Percentiles rank a stretch among this genome's conserved stretches.
These are phyloP conservation scores for Orobanche coerulescens DNA, from an alignment of 257 asterid species.

Conservation along the genomic window DNA sequence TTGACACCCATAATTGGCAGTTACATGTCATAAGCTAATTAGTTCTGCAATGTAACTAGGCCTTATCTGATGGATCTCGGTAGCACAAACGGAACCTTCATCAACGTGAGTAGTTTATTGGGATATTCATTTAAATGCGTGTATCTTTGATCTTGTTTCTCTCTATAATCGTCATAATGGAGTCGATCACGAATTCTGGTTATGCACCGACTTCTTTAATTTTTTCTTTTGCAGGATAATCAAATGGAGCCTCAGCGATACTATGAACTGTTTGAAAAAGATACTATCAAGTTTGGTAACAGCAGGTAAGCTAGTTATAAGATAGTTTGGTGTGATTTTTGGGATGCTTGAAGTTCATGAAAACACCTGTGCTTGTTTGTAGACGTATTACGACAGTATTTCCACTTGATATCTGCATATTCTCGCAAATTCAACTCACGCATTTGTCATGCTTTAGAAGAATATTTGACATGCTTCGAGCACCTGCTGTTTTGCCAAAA, in stretches of 20 bases:
- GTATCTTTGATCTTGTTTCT: neutral
- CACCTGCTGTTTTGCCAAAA: too few relatives aligned
- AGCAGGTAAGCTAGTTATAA: slow-evolving; percentile 58
- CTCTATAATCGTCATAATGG: neutral
- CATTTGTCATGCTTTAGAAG: neutral
- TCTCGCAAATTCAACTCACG: neutral
- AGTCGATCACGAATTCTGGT: slow-evolving; percentile 8
- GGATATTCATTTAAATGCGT: neutral
- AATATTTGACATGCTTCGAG: neutral
- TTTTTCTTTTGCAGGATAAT: slow-evolving; percentile 49
- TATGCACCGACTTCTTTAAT: neutral
- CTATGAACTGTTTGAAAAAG: slow-evolving; percentile 80
- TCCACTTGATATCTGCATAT: neutral
- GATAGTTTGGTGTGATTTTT: slow-evolving; percentile 2
- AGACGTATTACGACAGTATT: neutral
- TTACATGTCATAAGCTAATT: slow-evolving; percentile 6
- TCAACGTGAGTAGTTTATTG: slow-evolving; percentile 55
- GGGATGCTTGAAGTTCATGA: slow-evolving; percentile 15
- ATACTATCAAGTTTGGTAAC: slow-evolving; percentile 88
- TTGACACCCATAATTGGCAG: slow-evolving; percentile 15
- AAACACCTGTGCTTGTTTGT: neutral
- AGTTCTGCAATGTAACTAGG: slow-evolving; percentile 33
- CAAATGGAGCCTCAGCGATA: slow-evolving; percentile 76
- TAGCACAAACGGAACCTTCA: slow-evolving; percentile 88
- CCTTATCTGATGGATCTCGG: slow-evolving; percentile 98